Conservation (phyloP, 768 basidiomycete species). For the Trametes punicea region DNA sequence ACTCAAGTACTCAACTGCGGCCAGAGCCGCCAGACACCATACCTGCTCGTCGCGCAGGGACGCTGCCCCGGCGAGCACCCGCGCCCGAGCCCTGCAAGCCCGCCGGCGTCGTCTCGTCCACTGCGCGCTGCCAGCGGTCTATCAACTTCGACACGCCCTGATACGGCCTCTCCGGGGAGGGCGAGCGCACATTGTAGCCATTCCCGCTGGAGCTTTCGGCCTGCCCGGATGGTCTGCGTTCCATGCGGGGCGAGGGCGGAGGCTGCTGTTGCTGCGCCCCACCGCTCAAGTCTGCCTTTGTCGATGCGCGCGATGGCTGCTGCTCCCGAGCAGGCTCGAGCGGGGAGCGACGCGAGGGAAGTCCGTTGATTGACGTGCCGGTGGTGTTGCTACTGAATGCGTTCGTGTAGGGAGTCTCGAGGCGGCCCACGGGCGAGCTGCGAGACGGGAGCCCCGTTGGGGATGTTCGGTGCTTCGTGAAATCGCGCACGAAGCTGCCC, state of each 20-base stretch:
- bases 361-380: conserved; percentile 20
- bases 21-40: conserved; percentile 16
- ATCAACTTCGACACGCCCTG: conserved; percentile 83
- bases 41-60: conserved; percentile 16
- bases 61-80: conserved; percentile 6
- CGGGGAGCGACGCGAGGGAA: conserved; percentile 21
- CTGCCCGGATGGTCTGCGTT: conserved; percentile 12
- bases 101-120: conserved; percentile 34
- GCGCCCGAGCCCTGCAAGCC: neutral
- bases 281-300: neutral
- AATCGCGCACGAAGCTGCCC: conserved; percentile 14
- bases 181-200: conserved; percentile 35
- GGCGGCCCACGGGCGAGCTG: conserved; percentile 25
- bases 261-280: neutral
- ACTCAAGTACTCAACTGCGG: conserved; percentile 1
- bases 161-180: conserved; percentile 76
- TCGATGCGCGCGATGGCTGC: conserved; percentile 9
- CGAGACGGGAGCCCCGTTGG: conserved; percentile 24
- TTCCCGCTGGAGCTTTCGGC: neutral
- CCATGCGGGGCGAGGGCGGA: conserved; percentile 12
- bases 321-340: conserved; percentile 14
- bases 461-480: conserved; percentile 7
- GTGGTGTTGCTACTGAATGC: conserved; percentile 20
- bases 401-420: conserved; percentile 25
- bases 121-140: conserved; percentile 85